A percentile compares a stretch with the other conserved stretches of the same genome.
phyloP scores from a whole-genome alignment of 768 basidiomycete species.

The Calocera viscosa region DNA sequence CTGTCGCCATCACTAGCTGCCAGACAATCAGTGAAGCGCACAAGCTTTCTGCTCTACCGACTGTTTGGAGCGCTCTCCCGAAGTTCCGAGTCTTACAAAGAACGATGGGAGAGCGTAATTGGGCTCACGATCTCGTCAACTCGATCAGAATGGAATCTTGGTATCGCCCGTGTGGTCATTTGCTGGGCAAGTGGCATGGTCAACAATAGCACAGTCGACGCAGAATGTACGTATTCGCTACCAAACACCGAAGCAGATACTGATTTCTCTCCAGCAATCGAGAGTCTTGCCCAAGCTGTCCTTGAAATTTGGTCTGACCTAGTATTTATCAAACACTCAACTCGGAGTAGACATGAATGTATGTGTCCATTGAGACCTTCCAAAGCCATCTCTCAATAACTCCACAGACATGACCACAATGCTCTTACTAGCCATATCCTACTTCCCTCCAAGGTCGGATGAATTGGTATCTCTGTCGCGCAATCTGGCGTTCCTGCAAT shows the following conservation, averaged over 20 bases:
- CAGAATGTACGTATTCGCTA: background rate
- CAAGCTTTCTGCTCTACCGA: conserved; percentile 38
- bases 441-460: conserved; percentile 35
- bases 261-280: conserved; percentile 23
- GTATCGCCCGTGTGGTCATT: background rate
- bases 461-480: conserved; percentile 23
- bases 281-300: conserved; percentile 21
- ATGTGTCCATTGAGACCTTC: conserved; percentile 23
- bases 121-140: conserved; percentile 31
- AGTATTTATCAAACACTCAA: conserved; percentile 68
- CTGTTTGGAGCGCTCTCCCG: background rate
- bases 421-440: conserved; percentile 51
- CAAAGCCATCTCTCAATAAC: conserved; percentile 2
- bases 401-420: conserved; percentile 57
- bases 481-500: conserved; percentile 43
- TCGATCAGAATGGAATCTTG: conserved; percentile 18
- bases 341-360: conserved; percentile 66
- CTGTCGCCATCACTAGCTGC: conserved; percentile 26
- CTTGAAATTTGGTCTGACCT: conserved; percentile 60
- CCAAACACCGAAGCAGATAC: background rate
- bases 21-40: conserved; percentile 39
- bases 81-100: background rate
- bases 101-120: background rate
- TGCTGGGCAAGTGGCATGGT: background rate
- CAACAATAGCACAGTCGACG: background rate